phyloP scores from a whole-genome alignment of 2,329 filamentous ascomycete genomes.

The Diplodia scrobiculata region DNA sequence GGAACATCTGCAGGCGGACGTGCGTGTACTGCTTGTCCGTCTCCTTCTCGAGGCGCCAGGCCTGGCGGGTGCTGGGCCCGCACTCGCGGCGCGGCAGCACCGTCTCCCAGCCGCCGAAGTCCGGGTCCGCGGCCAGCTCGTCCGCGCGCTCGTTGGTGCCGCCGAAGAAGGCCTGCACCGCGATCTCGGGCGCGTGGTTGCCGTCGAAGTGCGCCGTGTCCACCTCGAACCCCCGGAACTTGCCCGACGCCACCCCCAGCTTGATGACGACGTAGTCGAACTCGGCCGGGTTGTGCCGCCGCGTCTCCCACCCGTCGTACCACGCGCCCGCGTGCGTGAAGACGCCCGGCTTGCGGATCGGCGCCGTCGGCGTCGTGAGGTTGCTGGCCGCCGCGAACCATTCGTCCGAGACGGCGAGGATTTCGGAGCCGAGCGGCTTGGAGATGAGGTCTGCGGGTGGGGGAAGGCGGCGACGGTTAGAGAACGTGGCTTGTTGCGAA shows the following conservation, averaged over 20 bases:
- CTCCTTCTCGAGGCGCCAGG: constrained; percentile 63
- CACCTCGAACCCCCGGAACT: constrained; percentile 72
- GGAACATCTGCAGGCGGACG: constrained; percentile 80
- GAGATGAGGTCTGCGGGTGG: constrained; percentile 54
- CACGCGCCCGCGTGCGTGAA: constrained; percentile 64
- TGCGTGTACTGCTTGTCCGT: constrained; percentile 73
- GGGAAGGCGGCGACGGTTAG: background rate
- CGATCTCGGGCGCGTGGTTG: constrained; percentile 78
- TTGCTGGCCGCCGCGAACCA: constrained; percentile 63
- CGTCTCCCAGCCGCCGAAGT: constrained; percentile 63
- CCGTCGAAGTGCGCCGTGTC: constrained; percentile 81
- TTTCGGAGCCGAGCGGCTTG: constrained; percentile 53
- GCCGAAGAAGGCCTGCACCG: constrained; percentile 71
- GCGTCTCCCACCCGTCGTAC: constrained; percentile 68
- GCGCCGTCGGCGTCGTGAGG: constrained; percentile 59
- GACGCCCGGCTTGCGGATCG: constrained; percentile 59
- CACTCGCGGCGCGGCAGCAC: constrained; percentile 71
- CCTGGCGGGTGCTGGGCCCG: constrained; percentile 72
- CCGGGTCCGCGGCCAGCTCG: constrained; percentile 58
- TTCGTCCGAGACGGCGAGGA: constrained; percentile 62
- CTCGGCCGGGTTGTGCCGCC: constrained; percentile 60
- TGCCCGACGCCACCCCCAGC: constrained; percentile 67
- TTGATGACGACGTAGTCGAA: constrained; percentile 64
- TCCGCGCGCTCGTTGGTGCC: constrained; percentile 53
- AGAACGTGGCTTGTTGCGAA: background rate